Evolutionary conservation across 495 filamentous ascomycete species (phyloP), one percentile per base, ranked within the genome.

Genomic region (Wilcoxina mikolae): DNA sequence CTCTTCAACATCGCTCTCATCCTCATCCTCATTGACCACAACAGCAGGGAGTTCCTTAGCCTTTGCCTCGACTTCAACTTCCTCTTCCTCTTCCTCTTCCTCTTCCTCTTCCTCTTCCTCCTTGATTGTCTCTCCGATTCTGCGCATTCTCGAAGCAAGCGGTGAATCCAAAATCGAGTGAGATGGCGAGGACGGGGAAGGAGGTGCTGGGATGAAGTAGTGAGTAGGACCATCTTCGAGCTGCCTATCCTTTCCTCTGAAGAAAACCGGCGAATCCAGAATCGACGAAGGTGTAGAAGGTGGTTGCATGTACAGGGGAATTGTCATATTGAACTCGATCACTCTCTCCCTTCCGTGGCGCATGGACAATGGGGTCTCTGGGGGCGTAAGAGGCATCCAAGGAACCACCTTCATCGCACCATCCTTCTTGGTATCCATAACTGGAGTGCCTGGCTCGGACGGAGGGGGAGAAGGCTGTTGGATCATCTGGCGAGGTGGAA

Each of bases 31-130:
- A 9, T 9, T 45, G 24, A 49, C 39, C 7, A 10, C 20, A 18
- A 18, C 39, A 4, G 39, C 10, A 15, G 31, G 31, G 31, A 15
- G 7, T n/a, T 28, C 25, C 46, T 49, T 29, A 20, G 3, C 27
- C 5, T 49, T 23, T 26, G 22, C 45, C 20, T 24, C 45, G 3
- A 24, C 45, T 31, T 52, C 49, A n/a, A 12, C 49, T 23, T 52
- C 49, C 22, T 52, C 49, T 22, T 39, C 39, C 2, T 38, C 39
- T 9, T 28, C 24, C 31, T 52, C 49, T 9, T 49, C 45, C 15
- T 49, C 45, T 5, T 24, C 45, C 11, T 49, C 45, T 31, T 52
- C 49, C 11, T 38, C 49, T 23, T 52, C 49, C 22, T 52, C 49
- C 31, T 39, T 52, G 4, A 52, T 52, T 9, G 49, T 39, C 31